Evolutionary conservation across 2,329 filamentous ascomycete genomes (phyloP), one percentile per base, ranked within the genome.

Genomic region (Huntiella omanensis): DNA sequence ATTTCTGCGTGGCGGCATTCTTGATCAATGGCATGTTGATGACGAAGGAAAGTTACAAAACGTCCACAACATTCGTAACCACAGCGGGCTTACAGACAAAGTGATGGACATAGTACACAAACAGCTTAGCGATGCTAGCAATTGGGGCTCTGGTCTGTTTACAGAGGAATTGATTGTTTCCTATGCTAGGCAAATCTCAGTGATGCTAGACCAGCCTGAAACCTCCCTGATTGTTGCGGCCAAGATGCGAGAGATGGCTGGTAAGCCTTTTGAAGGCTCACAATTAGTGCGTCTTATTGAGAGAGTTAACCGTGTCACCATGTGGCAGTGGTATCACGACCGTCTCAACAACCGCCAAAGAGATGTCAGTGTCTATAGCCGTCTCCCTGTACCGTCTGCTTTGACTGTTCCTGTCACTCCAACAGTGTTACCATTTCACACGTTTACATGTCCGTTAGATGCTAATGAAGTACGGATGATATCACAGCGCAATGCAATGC

Each of bases 371-470:
- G 68, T 68, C 8, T 95, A 95, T 59, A 63, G 66, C 33, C 70
- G 91, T 44, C 83, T 84, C 8, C 77, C 75, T 50, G 65, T 93
- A 8, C 91, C 88, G 3, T 61, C 69, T 3, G 71, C 70, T 37
- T 67, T 98, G 32, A 73, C 81, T 1, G 72, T 93, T 7, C 91
- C 91, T 3, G 77, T 83, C 28, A 88, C 91, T 4, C 91, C 91
- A 2, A 98, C 91, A 0, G 87, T 98, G 1, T 69, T 98, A 1
- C 91, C 91, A 0, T 98, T 98, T 57, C 91, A 98, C 60, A 96
- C 91, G 0, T 98, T 98, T 57, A 98, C 91, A 1, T 94, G 83
- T 53, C 91, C 91, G 0, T 68, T 98, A 53, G 86, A 84, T 5
- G 86, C 91, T 3, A 85, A 83, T 58, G 84, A 95, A 53, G 85